A percentile compares a stretch with the other conserved stretches of the same genome.
phyloP scores from a whole-genome alignment of 78 protist species.

The Monosiga brevicollis region DNA sequence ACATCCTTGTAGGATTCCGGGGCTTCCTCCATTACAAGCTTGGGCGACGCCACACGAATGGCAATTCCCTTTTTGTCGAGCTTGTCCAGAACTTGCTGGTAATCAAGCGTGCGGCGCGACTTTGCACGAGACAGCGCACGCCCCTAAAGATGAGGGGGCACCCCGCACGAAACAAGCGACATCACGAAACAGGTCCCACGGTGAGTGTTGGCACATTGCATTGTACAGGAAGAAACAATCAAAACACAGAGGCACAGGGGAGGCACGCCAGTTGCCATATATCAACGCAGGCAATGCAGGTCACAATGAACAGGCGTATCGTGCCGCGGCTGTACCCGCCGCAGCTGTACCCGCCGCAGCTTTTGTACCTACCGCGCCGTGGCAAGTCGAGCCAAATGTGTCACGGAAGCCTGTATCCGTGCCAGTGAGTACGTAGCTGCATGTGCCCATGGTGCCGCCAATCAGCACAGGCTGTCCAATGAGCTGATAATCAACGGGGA shows the following conservation, averaged over 20 bases:
- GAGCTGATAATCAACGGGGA: slow-evolving; percentile 65
- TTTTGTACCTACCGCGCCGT: slow-evolving; percentile 64
- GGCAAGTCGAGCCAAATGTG: slow-evolving; percentile 89
- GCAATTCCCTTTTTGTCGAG: slow-evolving; percentile 62
- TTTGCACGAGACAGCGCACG: slow-evolving; percentile 73
- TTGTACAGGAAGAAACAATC: no score
- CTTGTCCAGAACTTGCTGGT: slow-evolving; percentile 42
- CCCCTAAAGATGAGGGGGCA: no score
- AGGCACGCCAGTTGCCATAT: no score
- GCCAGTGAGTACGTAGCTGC: slow-evolving; percentile 82
- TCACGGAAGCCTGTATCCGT: slow-evolving; percentile 75
- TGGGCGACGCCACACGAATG: slow-evolving; percentile 80
- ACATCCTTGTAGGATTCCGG: slow-evolving; percentile 88
- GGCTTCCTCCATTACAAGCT: slow-evolving; percentile 82
- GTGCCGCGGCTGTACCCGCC: no score
- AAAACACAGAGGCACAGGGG: no score
- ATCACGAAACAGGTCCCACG: background rate
- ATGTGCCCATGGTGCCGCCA: slow-evolving; percentile 95
- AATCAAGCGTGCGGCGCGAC: slow-evolving; percentile 31
- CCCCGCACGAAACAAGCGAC: background rate
- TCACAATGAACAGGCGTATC: no score
- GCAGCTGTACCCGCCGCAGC: no score
- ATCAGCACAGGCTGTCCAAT: slow-evolving; percentile 90
- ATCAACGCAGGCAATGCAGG: no score
- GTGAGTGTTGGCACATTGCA: background rate